phyloP scores from a whole-genome alignment of 371 early-diverging fungal genomes.

The Mortierella sp. region DNA sequence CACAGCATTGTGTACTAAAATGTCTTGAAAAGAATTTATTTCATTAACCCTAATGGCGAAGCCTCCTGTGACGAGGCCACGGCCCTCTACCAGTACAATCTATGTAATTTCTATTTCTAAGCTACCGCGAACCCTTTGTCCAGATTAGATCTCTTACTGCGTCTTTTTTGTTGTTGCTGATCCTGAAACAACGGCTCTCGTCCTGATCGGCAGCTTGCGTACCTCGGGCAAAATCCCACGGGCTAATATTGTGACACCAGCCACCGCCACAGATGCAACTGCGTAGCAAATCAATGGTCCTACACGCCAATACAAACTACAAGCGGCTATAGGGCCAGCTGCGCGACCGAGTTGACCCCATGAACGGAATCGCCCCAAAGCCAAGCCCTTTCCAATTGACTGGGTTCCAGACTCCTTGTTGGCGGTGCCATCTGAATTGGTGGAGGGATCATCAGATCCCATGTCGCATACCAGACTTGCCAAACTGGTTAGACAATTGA shows the following conservation, averaged over 20 bases:
- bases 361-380: slow-evolving; percentile 89
- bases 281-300: slow-evolving; percentile 77
- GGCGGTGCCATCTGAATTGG: background rate
- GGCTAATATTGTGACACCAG: slow-evolving; percentile 22
- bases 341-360: slow-evolving; percentile 94
- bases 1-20: no score
- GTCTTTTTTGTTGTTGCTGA: slow-evolving; percentile 11
- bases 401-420: slow-evolving; percentile 6
- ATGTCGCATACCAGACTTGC: slow-evolving; percentile 72
- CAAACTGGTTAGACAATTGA: slow-evolving; percentile 88
- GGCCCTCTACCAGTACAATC: background rate
- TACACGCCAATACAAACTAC: slow-evolving; percentile 89
- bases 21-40: no score
- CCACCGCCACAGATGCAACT: slow-evolving; percentile 31
- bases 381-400: slow-evolving; percentile 72
- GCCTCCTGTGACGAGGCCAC: no score
- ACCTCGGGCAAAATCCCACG: slow-evolving; percentile 46
- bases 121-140: no score
- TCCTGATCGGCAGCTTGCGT: slow-evolving; percentile 43
- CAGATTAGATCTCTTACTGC: slow-evolving; percentile 1
- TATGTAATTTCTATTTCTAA: background rate
- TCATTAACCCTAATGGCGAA: no score
- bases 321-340: slow-evolving; percentile 89
- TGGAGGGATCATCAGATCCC: slow-evolving; percentile 23
- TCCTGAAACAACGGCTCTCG: slow-evolving; percentile 4